Conservation (phyloP, 306 rosid genomes). For the Pachyrhizus erosus region DNA sequence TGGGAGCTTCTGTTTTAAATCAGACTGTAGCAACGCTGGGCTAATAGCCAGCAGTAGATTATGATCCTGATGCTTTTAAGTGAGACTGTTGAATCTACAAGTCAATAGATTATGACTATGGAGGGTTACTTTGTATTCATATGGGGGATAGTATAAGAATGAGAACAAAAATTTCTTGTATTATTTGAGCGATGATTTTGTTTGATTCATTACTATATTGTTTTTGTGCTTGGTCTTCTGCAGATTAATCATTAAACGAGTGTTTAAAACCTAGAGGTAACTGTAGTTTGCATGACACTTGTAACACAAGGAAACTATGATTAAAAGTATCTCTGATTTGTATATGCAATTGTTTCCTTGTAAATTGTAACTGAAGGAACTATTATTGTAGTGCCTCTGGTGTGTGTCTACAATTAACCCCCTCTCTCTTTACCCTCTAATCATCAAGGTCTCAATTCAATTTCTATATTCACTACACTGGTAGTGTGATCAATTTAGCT, state of each 20-base stretch:
- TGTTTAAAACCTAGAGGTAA: neutral
- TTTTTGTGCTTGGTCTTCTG: neutral
- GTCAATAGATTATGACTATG: constrained; percentile 2
- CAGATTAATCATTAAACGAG: neutral
- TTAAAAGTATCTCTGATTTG: constrained; percentile 10
- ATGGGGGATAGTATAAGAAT: neutral
- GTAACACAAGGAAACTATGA: neutral
- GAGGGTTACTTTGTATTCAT: neutral
- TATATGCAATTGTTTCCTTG: constrained; percentile 11
- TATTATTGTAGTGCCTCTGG: neutral
- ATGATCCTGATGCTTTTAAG: constrained; percentile 15
- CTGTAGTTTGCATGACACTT: constrained; percentile 5
- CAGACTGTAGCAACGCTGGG: neutral
- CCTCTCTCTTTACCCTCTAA: neutral
- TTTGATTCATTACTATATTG: constrained; percentile 24
- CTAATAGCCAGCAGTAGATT: constrained; percentile 9
- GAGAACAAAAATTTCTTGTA: neutral
- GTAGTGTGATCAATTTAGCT: neutral
- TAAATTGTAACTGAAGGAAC: neutral
- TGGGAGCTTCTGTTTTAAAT: neutral
- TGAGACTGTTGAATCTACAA: neutral
- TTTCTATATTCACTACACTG: neutral
- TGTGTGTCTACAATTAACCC: neutral
- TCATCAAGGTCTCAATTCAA: neutral
- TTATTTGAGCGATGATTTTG: neutral